Base-by-base conservation (phyloP, 139 green algal species). In the Haematococcus lacustris region DNA sequence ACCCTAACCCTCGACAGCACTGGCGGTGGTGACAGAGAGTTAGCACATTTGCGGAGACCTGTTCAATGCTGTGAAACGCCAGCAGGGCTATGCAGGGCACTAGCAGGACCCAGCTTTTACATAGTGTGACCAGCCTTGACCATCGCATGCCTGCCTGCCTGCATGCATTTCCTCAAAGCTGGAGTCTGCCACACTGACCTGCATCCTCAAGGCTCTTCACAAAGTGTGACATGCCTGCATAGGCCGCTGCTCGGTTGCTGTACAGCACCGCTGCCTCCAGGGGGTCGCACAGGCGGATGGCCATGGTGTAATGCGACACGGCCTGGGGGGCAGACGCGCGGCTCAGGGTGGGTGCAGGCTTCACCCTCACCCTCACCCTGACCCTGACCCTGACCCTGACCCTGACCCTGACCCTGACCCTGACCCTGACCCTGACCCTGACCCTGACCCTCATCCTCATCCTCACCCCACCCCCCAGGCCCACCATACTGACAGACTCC, bases 201-300 rank as follows among this genome's bases (percentile, higher is more conserved):
- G 37, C 51, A 53, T 39, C 37, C 51, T 39, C 50, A 5, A 65
- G 50, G 33, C 47, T 51, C 68, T 37, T 50, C 13, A 33, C 32
- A 34, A 50, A 34, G n/a, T 67, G 38, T 57, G 66, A 62, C 61
- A 57, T 17, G 73, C 77, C 43, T 83, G 78, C 51, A 75, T 83
- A 74, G 33, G 83, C 76, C 35, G 76, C 83, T 1, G 78, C 74
- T 23, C 83, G 78, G 76, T 89, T 89, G 76, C 76, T 86, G 65
- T 76, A 77, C 43, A 85, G 73, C 67, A 86, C 80, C 38, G 78
- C 63, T 43, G 50, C 51, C 39, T 71, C 50, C n/a, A n/a, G n/a
- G 2, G 65, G 1, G 32, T 25, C 1, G 50, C 50, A 38, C n/a
- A 85, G 38, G 39, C 76, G 76, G 38, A 85, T 78, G 33, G 73